These are phyloP conservation scores for Aaosphaeria arxii DNA, from an alignment of 2,329 filamentous ascomycete genomes.

Conservation along the genomic window DNA sequence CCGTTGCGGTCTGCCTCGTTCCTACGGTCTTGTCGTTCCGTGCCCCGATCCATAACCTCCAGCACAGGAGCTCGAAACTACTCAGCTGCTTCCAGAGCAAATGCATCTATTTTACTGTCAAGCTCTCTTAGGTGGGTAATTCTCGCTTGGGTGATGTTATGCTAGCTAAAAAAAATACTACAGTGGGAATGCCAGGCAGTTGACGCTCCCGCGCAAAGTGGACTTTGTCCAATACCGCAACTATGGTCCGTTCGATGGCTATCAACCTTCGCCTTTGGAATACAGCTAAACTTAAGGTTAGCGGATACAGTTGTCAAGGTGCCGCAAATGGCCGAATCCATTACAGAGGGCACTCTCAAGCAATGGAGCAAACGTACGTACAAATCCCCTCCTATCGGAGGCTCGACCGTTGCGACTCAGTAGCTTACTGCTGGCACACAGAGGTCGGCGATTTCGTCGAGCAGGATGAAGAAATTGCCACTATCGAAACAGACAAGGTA, in stretches of 20 bases:
- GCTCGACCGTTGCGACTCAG: too few relatives aligned
- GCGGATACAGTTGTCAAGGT: conserved; percentile 90
- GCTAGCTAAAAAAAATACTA: conserved; percentile 10
- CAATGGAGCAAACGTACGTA: conserved; percentile 78
- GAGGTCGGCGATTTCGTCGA: conserved; percentile 91
- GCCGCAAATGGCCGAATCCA: conserved; percentile 97
- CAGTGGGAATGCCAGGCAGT: conserved; percentile 26
- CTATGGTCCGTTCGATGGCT: conserved; percentile 23
- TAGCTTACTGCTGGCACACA: conserved; percentile 18
- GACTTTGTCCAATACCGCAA: conserved; percentile 30
- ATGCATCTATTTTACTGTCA: conserved; percentile 11
- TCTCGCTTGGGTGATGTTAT: too few relatives aligned
- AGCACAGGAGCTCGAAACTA: conserved; percentile 28
- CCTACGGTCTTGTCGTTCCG: conserved; percentile 25
- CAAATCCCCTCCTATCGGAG: background rate
- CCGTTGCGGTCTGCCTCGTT: conserved; percentile 26
- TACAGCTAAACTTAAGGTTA: conserved; percentile 7
- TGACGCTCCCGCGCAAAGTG: conserved; percentile 22
- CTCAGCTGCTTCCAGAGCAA: conserved; percentile 31
- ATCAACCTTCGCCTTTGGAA: background rate
- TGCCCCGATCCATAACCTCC: conserved; percentile 15
- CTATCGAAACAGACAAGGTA: conserved; percentile 98
- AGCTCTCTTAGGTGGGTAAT: too few relatives aligned
- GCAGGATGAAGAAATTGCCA: conserved; percentile 95
- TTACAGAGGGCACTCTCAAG: conserved; percentile 94